phyloP scores from a whole-genome alignment of 2,329 filamentous ascomycete genomes.

The Fusarium sp. region DNA sequence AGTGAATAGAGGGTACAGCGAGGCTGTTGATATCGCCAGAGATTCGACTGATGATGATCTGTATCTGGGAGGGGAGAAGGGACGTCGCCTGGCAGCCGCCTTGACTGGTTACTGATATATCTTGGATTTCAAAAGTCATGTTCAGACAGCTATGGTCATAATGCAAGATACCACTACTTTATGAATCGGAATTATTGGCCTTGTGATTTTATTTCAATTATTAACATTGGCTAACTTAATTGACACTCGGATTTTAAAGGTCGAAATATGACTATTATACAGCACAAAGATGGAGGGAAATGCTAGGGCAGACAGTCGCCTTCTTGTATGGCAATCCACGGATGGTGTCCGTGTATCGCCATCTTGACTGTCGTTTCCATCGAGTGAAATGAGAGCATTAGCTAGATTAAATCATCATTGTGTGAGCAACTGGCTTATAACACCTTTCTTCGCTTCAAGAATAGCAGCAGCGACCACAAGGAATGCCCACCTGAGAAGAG shows the following conservation, averaged over 20 bases:
- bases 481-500: constrained; percentile 63
- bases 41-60: constrained; percentile 69
- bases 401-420: constrained; percentile 31
- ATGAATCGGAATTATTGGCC: neutral
- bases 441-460: constrained; percentile 52
- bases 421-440: constrained; percentile 49
- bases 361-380: neutral
- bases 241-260: neutral
- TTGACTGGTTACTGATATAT: constrained; percentile 45
- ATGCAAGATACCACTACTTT: constrained; percentile 40
- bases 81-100: constrained; percentile 62
- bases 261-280: constrained; percentile 7
- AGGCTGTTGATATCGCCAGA: constrained; percentile 79
- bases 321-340: neutral
- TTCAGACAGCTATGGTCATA: neutral
- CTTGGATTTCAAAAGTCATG: neutral
- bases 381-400: constrained; percentile 6
- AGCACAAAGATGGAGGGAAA: neutral
- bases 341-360: neutral
- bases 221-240: neutral
- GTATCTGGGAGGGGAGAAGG: constrained; percentile 70
- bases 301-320: neutral
- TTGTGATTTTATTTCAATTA: neutral
- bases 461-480: constrained; percentile 56
- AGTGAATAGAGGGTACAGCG: constrained; percentile 84